phyloP scores from a whole-genome alignment of 805 yeast species.

The Candida nanaspora region DNA sequence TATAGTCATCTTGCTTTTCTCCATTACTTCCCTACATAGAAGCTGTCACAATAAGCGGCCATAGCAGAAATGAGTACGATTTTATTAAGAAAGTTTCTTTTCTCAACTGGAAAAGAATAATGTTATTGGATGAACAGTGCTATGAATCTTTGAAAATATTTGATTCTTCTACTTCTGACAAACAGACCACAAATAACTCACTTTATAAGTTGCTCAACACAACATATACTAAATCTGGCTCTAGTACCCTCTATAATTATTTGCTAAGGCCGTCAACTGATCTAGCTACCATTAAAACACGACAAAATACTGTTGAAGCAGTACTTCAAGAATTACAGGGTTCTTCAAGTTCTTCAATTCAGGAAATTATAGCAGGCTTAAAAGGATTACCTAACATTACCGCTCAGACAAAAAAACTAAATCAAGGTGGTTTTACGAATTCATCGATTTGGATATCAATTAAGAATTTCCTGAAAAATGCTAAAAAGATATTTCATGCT shows the following conservation, averaged over 20 bases:
- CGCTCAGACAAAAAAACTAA: conserved; percentile 12
- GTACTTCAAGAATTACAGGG: conserved; percentile 11
- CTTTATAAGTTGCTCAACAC: conserved; percentile 15
- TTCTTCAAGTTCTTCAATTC: conserved; percentile 3
- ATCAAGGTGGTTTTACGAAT: conserved; percentile 22
- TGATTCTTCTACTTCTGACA: conserved; percentile 8
- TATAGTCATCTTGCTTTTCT: conserved; percentile 5
- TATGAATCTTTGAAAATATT: conserved; percentile 20
- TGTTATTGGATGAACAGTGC: conserved; percentile 24
- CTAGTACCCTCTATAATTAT: conserved; percentile 25
- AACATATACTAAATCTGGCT: conserved; percentile 25
- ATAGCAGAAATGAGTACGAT: background rate
- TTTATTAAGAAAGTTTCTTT: conserved; percentile 3
- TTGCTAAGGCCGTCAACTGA: conserved; percentile 27
- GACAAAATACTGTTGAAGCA: conserved; percentile 22
- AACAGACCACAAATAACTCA: conserved; percentile 7
- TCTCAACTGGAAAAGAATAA: conserved; percentile 3
- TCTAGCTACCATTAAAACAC: conserved; percentile 17
- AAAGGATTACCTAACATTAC: conserved; percentile 25
- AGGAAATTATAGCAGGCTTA: conserved; percentile 13
- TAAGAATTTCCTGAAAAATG: conserved; percentile 13
- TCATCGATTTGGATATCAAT: conserved; percentile 25
- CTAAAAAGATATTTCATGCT: conserved; percentile 10
- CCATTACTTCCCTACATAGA: conserved; percentile 7
- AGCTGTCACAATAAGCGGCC: background rate